phyloP scores from a whole-genome alignment of 2,329 filamentous ascomycete genomes.

The Colletotrichum sp. region DNA sequence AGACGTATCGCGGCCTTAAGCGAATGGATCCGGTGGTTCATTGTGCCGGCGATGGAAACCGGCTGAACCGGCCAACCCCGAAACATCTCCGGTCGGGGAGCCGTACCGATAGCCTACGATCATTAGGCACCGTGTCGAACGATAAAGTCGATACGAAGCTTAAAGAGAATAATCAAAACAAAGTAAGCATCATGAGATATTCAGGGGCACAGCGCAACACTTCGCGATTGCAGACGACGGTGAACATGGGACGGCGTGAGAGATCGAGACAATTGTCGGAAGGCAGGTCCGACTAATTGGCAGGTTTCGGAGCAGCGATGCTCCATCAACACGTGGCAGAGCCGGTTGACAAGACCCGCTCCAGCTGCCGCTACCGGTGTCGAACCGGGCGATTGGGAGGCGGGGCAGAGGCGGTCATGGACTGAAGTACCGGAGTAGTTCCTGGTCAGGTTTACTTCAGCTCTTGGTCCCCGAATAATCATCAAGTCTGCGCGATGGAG shows the following conservation, averaged over 20 bases:
- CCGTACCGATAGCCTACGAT: neutral
- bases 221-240: neutral
- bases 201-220: neutral
- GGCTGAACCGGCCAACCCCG: neutral
- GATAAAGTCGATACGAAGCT: neutral
- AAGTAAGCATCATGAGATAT: neutral
- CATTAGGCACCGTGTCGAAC: neutral
- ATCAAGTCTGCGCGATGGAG: neutral
- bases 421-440: neutral
- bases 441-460: neutral
- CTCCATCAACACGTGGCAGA: slow-evolving; percentile 8
- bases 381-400: neutral
- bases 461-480: neutral
- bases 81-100: neutral
- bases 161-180: neutral
- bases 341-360: neutral
- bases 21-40: neutral
- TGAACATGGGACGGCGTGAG: neutral
- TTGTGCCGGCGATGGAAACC: neutral
- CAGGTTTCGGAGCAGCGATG: neutral
- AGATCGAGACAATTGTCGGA: neutral
- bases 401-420: neutral
- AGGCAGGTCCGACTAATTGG: neutral
- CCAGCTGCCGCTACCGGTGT: neutral
- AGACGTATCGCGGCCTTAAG: neutral